Conservation (phyloP, 2,329 filamentous ascomycete genomes). For the Sporothrix pseudoabietina region DNA sequence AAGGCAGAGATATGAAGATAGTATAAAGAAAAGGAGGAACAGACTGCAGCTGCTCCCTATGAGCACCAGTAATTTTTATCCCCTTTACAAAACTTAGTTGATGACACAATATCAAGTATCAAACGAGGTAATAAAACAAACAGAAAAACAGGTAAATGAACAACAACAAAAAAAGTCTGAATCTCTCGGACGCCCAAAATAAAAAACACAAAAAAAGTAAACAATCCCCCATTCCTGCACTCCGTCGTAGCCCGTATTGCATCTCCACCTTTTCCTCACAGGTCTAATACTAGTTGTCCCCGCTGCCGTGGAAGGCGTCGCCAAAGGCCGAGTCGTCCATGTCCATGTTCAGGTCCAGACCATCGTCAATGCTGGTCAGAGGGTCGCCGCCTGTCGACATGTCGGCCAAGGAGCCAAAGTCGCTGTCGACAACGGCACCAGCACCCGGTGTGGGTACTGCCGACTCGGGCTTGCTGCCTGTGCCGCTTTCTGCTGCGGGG, state of each 20-base stretch:
- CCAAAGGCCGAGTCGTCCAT: constrained; percentile 82
- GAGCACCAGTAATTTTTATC: constrained; percentile 10
- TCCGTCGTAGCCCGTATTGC: not conserved
- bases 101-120: not conserved
- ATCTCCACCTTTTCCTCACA: not conserved
- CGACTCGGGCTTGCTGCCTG: constrained; percentile 45
- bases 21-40: not conserved
- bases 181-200: constrained; percentile 23
- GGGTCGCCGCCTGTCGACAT: constrained; percentile 71
- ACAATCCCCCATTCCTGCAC: not conserved
- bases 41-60: not conserved
- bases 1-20: not conserved
- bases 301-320: constrained; percentile 72
- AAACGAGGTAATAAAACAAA: not conserved
- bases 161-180: not conserved
- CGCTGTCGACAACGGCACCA: constrained; percentile 46
- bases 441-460: constrained; percentile 49
- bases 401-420: constrained; percentile 66
- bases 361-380: constrained; percentile 66
- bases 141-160: not conserved
- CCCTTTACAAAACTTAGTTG: not conserved
- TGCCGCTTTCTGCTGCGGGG: constrained; percentile 34
- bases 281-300: constrained; percentile 33
- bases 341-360: constrained; percentile 67
- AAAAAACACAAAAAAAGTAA: not conserved